A percentile compares a stretch with the other conserved stretches of the same genome.
These are phyloP conservation scores for Leccinellum albellum DNA, from an alignment of 768 basidiomycete genomes.

Conservation along the genomic window DNA sequence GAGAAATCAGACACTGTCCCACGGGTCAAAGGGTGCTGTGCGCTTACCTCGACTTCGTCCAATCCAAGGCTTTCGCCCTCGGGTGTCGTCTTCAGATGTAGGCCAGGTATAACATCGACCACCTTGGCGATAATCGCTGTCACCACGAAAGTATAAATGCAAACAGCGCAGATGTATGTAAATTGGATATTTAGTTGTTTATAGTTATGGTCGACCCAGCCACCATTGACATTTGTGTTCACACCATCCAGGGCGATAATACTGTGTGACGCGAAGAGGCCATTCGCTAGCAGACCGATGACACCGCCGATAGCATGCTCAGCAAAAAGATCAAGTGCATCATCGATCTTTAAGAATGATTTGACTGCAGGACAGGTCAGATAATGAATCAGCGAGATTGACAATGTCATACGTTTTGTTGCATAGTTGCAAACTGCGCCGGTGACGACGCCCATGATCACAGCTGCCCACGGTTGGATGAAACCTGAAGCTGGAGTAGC, in stretches of 20 bases:
- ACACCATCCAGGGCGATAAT: constrained; percentile 70
- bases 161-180: constrained; percentile 55
- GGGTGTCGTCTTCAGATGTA: constrained; percentile 49
- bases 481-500: constrained; percentile 87
- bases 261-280: constrained; percentile 63
- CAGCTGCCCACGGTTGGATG: constrained; percentile 71
- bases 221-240: constrained; percentile 49
- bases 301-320: constrained; percentile 87
- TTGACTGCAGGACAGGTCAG: constrained; percentile 49
- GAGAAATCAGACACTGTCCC: neutral
- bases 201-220: constrained; percentile 75
- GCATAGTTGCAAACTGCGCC: constrained; percentile 79
- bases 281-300: constrained; percentile 69
- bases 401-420: constrained; percentile 59
- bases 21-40: neutral
- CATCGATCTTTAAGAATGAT: constrained; percentile 69
- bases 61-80: constrained; percentile 61
- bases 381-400: neutral
- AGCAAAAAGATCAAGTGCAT: constrained; percentile 89
- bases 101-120: constrained; percentile 55
- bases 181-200: constrained; percentile 80
- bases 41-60: constrained; percentile 66
- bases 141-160: constrained; percentile 56
- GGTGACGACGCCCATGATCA: constrained; percentile 71
- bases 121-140: constrained; percentile 59